A percentile compares a stretch with the other conserved stretches of the same genome.
These are phyloP conservation scores for Primulina eburnea DNA, from an alignment of 257 asterid species.

Conservation along the genomic window DNA sequence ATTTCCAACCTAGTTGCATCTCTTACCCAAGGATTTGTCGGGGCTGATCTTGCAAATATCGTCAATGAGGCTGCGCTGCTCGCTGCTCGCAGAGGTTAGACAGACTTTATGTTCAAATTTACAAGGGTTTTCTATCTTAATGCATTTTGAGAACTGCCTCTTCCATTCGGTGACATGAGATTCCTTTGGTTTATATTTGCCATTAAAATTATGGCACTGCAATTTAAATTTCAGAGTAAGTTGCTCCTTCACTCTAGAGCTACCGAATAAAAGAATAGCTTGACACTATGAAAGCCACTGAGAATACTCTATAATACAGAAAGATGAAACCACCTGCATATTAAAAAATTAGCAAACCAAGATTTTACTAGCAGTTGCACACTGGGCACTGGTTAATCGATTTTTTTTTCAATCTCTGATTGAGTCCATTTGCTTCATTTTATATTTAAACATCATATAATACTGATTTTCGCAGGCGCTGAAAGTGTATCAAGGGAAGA, in stretches of 20 bases:
- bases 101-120: background rate
- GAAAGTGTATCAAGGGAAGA: constrained; percentile 82
- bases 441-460: background rate
- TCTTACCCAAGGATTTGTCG: constrained; percentile 83
- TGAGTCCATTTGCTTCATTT: background rate
- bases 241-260: background rate
- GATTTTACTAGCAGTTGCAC: background rate
- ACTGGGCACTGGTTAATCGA: background rate
- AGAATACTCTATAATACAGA: background rate
- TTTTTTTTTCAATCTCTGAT: background rate
- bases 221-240: background rate
- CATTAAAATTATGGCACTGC: background rate
- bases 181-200: background rate
- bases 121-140: background rate
- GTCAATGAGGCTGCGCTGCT: constrained; percentile 92
- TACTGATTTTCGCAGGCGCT: constrained; percentile 51
- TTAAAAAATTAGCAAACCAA: background rate
- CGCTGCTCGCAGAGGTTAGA: constrained; percentile 94
- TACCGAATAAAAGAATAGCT: background rate
- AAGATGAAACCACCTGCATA: background rate
- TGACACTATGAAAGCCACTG: background rate
- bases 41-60: constrained; percentile 96
- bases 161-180: no score
- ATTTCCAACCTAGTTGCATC: constrained; percentile 86
- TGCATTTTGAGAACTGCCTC: no score